These are phyloP conservation scores for Heracleum sosnowskyi DNA, from an alignment of 129 eudicot species.

Conservation along the genomic window DNA sequence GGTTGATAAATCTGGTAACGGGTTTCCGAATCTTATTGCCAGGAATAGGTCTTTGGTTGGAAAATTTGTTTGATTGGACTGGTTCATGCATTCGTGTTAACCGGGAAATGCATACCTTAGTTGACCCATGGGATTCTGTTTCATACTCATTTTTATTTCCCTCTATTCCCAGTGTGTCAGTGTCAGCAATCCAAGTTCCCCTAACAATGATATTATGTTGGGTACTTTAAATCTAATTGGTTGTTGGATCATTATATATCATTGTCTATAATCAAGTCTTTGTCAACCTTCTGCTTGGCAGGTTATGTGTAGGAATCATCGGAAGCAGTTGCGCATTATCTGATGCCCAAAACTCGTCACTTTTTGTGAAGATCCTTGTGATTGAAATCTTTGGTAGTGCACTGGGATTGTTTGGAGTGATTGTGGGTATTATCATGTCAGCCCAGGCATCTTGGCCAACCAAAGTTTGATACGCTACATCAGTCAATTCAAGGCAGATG, in stretches of 20 bases:
- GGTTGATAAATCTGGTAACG: not conserved
- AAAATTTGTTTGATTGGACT: not conserved
- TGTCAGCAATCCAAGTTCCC: not conserved
- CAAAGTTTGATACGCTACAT: slow-evolving; percentile 11
- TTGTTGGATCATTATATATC: not conserved
- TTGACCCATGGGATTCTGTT: not conserved
- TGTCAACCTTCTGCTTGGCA: slow-evolving; percentile 12
- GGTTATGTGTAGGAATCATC: slow-evolving; percentile 88
- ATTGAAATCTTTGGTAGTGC: slow-evolving; percentile 96
- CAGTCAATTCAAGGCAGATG: not conserved
- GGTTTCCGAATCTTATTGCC: not conserved
- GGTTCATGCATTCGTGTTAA: not conserved
- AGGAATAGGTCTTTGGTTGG: not conserved
- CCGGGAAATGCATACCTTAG: not conserved
- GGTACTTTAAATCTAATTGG: not conserved
- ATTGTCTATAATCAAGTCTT: not conserved
- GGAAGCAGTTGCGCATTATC: slow-evolving; percentile 98
- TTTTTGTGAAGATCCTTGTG: slow-evolving; percentile 89
- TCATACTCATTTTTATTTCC: not conserved
- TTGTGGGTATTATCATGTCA: slow-evolving; percentile 96
- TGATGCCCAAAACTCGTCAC: slow-evolving; percentile 94
- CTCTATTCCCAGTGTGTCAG: not conserved
- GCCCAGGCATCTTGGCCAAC: slow-evolving; percentile 99
- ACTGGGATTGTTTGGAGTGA: slow-evolving; percentile 94
- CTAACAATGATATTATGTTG: not conserved